Percentiles rank a stretch among this genome's conserved stretches.
Evolutionary conservation across 352 stramenopile species (phyloP).

Genomic region (Globisporangium apiculatum): DNA sequence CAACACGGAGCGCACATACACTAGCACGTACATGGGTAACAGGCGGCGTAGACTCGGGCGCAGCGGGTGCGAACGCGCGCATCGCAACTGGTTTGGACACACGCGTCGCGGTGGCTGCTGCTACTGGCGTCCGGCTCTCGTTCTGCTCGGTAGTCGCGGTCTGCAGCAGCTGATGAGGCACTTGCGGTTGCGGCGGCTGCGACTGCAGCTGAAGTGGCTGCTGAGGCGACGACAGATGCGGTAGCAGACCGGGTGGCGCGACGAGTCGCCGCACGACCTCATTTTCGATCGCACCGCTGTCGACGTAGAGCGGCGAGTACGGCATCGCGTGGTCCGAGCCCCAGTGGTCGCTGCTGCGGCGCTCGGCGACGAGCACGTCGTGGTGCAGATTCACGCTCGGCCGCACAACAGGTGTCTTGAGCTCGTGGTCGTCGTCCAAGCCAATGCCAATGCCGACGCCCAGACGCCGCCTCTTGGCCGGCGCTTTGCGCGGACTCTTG

Average conservation of each 20-base stretch:
- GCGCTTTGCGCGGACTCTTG: constrained; percentile 10
- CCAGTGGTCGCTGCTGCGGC: not conserved
- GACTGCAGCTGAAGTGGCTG: too few species aligned
- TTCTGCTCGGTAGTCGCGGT: constrained; percentile 3
- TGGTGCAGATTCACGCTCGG: not conserved
- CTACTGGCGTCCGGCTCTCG: not conserved
- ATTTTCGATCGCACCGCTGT: not conserved
- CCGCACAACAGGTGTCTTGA: constrained; percentile 6
- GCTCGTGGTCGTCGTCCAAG: constrained; percentile 4
- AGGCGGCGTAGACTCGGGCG: not conserved
- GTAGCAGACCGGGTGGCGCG: not conserved
- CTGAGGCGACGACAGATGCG: not conserved
- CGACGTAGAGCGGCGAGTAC: not conserved
- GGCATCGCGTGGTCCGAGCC: not conserved
- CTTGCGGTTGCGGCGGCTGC: not conserved
- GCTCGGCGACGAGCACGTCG: constrained; percentile 1
- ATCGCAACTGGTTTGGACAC: constrained; percentile 10
- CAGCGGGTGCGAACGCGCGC: constrained; percentile 1
- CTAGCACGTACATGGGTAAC: too few species aligned
- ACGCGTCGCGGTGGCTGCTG: not conserved
- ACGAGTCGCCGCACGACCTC: not conserved
- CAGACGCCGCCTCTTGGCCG: constrained; percentile 1
- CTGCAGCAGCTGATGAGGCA: not conserved
- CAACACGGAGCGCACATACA: too few species aligned
- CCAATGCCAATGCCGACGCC: constrained; percentile 1